A percentile compares a stretch with the other conserved stretches of the same genome.
Conservation (phyloP, 2,329 filamentous ascomycete species). For the Geosmithia morbida region DNA sequence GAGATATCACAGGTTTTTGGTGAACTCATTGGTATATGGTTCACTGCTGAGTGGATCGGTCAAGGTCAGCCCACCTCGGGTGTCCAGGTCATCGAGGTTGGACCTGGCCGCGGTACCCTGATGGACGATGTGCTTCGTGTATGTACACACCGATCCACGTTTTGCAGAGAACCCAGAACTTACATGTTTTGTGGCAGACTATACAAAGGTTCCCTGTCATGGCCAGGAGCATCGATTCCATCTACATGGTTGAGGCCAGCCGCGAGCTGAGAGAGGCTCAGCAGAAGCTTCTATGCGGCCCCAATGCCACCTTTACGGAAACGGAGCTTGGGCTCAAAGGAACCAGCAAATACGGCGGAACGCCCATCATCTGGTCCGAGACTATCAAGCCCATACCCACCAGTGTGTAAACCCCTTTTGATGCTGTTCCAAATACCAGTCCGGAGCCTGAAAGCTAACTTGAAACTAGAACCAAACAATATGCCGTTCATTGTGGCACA, state of each 20-base stretch:
- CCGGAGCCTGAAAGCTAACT: conserved; percentile 1
- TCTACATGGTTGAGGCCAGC: conserved; percentile 94
- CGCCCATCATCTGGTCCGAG: conserved; percentile 82
- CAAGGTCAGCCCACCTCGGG: conserved; percentile 63
- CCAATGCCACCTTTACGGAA: conserved; percentile 50
- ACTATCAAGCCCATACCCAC: conserved; percentile 71
- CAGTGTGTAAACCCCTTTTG: conserved; percentile 22
- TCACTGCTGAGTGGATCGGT: conserved; percentile 90
- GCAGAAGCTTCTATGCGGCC: conserved; percentile 67
- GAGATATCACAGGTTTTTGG: conserved; percentile 97
- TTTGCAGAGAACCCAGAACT: not conserved
- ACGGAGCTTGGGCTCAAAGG: conserved; percentile 62
- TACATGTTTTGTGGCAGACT: conserved; percentile 40
- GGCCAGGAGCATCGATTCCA: conserved; percentile 61
- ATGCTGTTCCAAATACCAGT: not conserved
- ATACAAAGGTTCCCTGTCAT: conserved; percentile 72
- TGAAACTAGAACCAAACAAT: conserved; percentile 40
- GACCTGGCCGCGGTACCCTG: conserved; percentile 82
- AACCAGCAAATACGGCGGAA: conserved; percentile 56
- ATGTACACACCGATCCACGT: conserved; percentile 15
- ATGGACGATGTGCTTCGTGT: conserved; percentile 95
- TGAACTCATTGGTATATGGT: conserved; percentile 87
- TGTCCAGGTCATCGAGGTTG: conserved; percentile 85
- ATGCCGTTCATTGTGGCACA: conserved; percentile 91
- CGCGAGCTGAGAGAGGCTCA: conserved; percentile 62